phyloP scores from a whole-genome alignment of 805 yeast genomes.

The Wickerhamiella galacta region DNA sequence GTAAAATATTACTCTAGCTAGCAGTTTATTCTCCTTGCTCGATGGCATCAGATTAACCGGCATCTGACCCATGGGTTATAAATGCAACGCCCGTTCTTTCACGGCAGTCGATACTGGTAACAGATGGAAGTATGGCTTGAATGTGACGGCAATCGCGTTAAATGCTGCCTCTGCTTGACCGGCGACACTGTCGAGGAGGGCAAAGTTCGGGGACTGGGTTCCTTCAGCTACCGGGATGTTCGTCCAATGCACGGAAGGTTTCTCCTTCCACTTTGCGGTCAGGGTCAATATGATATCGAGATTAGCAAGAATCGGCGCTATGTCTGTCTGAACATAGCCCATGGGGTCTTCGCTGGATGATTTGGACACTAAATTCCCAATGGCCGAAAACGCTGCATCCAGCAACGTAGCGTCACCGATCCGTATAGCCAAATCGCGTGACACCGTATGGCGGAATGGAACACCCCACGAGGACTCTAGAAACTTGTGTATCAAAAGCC shows the following conservation, averaged over 20 bases:
- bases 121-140: conserved; percentile 18
- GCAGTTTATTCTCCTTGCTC: too few relatives aligned
- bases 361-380: conserved; percentile 19
- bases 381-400: conserved; percentile 18
- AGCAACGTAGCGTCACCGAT: conserved; percentile 18
- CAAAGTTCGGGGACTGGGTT: conserved; percentile 8
- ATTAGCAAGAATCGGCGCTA: conserved; percentile 19
- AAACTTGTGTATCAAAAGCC: conserved; percentile 6
- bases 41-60: too few relatives aligned
- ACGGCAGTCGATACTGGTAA: conserved; percentile 11
- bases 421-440: conserved; percentile 14
- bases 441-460: conserved; percentile 22
- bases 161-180: conserved; percentile 15
- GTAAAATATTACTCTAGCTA: too few relatives aligned
- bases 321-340: conserved; percentile 28
- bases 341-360: conserved; percentile 24
- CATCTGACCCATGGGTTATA: too few relatives aligned
- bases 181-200: conserved; percentile 8
- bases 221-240: conserved; percentile 15
- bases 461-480: conserved; percentile 17
- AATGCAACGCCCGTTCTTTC: conserved; percentile 1
- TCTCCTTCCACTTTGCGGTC: conserved; percentile 12
- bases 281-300: conserved; percentile 15
- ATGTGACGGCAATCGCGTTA: conserved; percentile 14
- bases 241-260: conserved; percentile 21